Conservation (phyloP, 2,329 filamentous ascomycete species). For the Fonsecaea multimorphosa region DNA sequence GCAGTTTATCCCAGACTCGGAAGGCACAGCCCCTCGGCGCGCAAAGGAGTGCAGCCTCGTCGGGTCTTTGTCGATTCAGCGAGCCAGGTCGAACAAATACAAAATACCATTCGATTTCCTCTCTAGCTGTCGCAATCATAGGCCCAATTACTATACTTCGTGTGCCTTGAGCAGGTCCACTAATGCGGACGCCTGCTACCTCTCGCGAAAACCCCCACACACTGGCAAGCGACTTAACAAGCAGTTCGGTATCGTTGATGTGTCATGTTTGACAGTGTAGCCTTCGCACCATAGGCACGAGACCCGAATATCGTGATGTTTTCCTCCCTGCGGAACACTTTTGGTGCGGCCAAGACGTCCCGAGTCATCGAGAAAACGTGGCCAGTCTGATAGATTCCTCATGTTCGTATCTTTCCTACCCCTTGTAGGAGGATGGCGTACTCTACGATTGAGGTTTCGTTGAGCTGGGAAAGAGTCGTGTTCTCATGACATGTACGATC, state of each 20-base stretch:
- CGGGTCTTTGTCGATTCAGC: neutral
- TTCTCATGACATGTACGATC: neutral
- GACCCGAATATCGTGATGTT: neutral
- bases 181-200: too few relatives aligned
- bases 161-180: too few relatives aligned
- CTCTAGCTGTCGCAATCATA: neutral
- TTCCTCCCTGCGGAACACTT: neutral
- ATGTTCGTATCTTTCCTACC: neutral
- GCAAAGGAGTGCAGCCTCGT: slow-evolving; percentile 1
- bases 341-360: neutral
- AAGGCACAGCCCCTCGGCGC: neutral
- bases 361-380: neutral
- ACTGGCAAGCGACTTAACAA: too few relatives aligned
- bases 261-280: too few relatives aligned
- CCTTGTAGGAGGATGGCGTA: neutral
- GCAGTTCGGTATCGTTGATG: too few relatives aligned
- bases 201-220: too few relatives aligned
- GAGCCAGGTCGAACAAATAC: neutral
- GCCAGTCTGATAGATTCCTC: neutral
- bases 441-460: neutral
- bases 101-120: neutral
- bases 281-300: neutral
- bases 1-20: neutral
- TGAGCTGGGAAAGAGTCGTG: neutral
- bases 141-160: too few relatives aligned